Base-by-base conservation (phyloP, 2,329 filamentous ascomycete genomes). In the Fusarium veterinarium region DNA sequence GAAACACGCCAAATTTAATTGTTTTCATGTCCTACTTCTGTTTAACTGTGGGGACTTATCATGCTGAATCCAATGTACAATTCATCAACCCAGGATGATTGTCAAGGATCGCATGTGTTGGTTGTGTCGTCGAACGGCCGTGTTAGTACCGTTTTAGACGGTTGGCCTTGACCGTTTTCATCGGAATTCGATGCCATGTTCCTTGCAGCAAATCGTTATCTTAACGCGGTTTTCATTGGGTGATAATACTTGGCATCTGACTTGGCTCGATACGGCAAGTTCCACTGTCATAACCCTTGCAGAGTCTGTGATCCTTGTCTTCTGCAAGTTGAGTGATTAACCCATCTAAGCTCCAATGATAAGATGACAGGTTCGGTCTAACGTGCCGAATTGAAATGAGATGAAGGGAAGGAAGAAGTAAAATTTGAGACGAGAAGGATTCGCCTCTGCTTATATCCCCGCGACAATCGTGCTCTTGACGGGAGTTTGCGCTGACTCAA, bases 201-300 rank as follows among this genome's bases (percentile, higher is more conserved):
- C 69, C 69, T 59, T 72, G 69, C 65, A 73, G 65, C 14, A 64
- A 37, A 73, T 60, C 38, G 37, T 53, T 51, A 25, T 17, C 38
- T 60, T 48, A 35, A 41, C 53, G 37, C 11, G 16, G 11, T 3
- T 30, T 20, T 46, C 6, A 72, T 72, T 72, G 69, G 64, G 33
- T 38, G 41, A 65, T 46, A 16, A 11, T 19, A 38, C 48, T 51
- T 59, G 60, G 51, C 66, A 58, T 45, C 30, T 53, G 53, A 23
- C 64, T 41, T 62, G 52, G 59, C 65, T 62, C 28, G 37, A 68
- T 41, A 35, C n/a, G 64, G 64, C 45, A 67, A 67, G 53, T 40
- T 46, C 25, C 41, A 58, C 13, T 57, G 31, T 23, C 23, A 37
- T 10, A 12, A 67, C 40, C 66, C 66, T 51, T 70, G 65, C 65